Percentiles rank a stretch among this genome's conserved stretches.
Conservation (phyloP, 148 eudicot species). For the Silene latifolia region DNA sequence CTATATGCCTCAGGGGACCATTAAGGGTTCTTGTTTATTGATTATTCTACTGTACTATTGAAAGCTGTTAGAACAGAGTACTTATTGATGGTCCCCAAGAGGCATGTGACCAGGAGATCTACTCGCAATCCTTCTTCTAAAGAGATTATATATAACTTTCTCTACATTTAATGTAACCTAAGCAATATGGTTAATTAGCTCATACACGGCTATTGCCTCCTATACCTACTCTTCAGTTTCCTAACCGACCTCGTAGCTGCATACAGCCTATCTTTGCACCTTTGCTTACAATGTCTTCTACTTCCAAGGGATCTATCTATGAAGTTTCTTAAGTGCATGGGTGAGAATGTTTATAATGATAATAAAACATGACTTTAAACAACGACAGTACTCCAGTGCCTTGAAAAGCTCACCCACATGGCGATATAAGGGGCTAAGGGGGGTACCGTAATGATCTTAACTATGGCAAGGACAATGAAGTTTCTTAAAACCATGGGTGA, state of each 20-base stretch:
- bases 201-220: conserved; percentile 13
- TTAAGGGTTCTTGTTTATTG: conserved; percentile 21
- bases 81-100: conserved; percentile 39
- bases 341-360: conserved; percentile 1
- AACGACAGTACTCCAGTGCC: too few relatives aligned
- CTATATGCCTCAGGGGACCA: conserved; percentile 34
- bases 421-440: not conserved
- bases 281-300: conserved; percentile 23
- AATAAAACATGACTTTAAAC: not conserved
- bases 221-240: conserved; percentile 23
- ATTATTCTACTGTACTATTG: conserved; percentile 30
- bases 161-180: conserved; percentile 10
- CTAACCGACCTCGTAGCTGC: conserved; percentile 25
- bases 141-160: conserved; percentile 17
- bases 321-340: conserved; percentile 1
- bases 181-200: conserved; percentile 21
- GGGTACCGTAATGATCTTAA: not conserved
- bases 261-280: conserved; percentile 26
- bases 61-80: conserved; percentile 30
- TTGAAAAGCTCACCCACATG: too few relatives aligned
- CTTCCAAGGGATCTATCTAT: not conserved
- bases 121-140: conserved; percentile 29
- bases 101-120: conserved; percentile 38
- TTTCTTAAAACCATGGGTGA: not conserved
- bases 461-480: conserved; percentile 9